Evolutionary conservation across 2,329 filamentous ascomycete genomes (phyloP), one percentile per base, ranked within the genome.

Genomic region (Scedosporium boydii): DNA sequence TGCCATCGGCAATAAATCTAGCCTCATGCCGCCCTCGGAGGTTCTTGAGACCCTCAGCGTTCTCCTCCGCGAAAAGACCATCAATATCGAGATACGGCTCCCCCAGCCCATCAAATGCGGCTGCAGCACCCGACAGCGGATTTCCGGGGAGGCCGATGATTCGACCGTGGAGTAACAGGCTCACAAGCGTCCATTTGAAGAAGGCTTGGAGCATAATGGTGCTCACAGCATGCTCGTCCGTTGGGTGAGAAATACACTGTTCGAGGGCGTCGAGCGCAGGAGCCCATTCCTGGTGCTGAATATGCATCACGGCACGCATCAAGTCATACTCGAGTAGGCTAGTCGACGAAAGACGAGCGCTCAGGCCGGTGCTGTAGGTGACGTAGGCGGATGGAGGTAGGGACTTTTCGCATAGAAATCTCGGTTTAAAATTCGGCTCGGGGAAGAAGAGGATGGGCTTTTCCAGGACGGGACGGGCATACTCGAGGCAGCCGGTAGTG

Each of bases 161-260:
- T 5, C 59, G 83, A 66, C 92, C 93, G 61, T 86, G 77, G 6
- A 84, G 79, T 18, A 99, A 77, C 62, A 97, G 80, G 61, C 86
- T 85, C 9, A 92, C 82, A 16, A 99, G 77, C 7, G 96, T 72
- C 89, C 91, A 97, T 74, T 93, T 96, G 76, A 93, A 96, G 78
- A 96, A 93, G 5, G 91, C 90, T 67, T 96, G 91, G 3, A 89
- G 80, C 88, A 95, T 95, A 59, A 96, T 81, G 71, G 86, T 87
- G 73, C 88, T 93, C 12, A 85, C 79, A 42, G 84, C 80, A 38
- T 80, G 77, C 21, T 86, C 87, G 60, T 78, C 80, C 0, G 81
- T 78, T 0, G 92, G 90, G 63, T 87, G 86, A 3, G 87, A 83
- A 42, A 96, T 78, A 53, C 85, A 82, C 63, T 84, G 80, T 67